A percentile compares a stretch with the other conserved stretches of the same genome.
phyloP scores from a whole-genome alignment of 176 grass and related monocot species.

The Musa troglodytarum region DNA sequence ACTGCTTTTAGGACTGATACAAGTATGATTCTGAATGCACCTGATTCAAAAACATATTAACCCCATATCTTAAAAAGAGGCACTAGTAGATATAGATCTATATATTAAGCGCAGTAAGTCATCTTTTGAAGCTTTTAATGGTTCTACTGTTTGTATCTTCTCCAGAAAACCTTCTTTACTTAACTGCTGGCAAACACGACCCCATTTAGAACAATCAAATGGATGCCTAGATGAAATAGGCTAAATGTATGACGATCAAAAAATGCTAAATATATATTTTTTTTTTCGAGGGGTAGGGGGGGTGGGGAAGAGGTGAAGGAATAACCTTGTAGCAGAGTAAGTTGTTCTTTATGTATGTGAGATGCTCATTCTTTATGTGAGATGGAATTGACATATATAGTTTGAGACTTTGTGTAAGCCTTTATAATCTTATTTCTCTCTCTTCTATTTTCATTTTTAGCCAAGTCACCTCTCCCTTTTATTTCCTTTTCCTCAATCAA shows the following conservation, averaged over 20 bases:
- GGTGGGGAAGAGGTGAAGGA: no score
- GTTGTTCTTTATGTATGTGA: not conserved
- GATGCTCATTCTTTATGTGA: no score
- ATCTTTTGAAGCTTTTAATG: constrained; percentile 70
- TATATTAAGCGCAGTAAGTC: constrained; percentile 29
- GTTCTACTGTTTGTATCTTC: constrained; percentile 50
- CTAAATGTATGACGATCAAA: not conserved
- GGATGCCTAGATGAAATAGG: constrained; percentile 57
- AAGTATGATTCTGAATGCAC: constrained; percentile 66
- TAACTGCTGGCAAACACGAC: constrained; percentile 55
- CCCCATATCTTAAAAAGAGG: not conserved
- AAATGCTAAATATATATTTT: not conserved
- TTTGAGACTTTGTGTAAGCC: not conserved
- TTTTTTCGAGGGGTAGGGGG: no score
- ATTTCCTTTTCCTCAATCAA: not conserved
- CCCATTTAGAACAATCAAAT: constrained; percentile 98
- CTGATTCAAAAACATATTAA: constrained; percentile 23
- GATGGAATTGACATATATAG: not conserved
- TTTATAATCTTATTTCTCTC: not conserved
- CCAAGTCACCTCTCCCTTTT: not conserved
- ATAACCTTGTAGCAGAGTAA: not conserved
- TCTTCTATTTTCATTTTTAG: not conserved
- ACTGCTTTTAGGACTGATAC: constrained; percentile 61
- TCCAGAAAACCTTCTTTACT: constrained; percentile 59
- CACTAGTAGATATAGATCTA: not conserved